Base-by-base conservation (phyloP, 2,329 filamentous ascomycete genomes). In the Ascochyta pisi region DNA sequence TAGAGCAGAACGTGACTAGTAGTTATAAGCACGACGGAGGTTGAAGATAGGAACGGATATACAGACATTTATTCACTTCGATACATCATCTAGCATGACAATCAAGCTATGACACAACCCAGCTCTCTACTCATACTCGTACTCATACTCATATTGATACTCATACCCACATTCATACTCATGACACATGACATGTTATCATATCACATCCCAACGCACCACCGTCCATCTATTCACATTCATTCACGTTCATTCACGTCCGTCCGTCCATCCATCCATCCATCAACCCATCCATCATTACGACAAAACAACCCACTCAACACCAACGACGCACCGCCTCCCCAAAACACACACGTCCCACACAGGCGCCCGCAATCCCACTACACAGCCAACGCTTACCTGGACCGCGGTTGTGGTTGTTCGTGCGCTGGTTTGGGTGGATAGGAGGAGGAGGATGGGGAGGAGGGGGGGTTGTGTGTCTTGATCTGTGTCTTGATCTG, bases 311-410 rank as follows among this genome's bases (percentile, higher is more conserved):
- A 62, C 55, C 79, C 79, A 81, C 47, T 81, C 78, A 22, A 79
- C 76, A 42, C 68, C 78, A 15, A 80, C 72, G 12, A 66, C 57
- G 76, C 77, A 79, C 31, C 64, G 57, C 3, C 66, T 70, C 0
- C 65, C 63, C 23, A 3, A 19, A 19, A 79, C 51, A 48, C 73
- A 66, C 9, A 79, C 67, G 38, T 78, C 70, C 79, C 79, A 81
- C 34, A 68, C 66, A 4, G 78, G 78, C 40, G 74, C 65, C 45
- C 74, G 63, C 6, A 81, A 54, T 1, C 74, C 75, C 6, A 81
- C 62, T 1, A 75, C 47, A 54, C 50, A 33, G 0, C 68, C 69
- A 10, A 61, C 63, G 9, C 67, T 67, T 1, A 71, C 51, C 26
- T 58, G 65, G 1, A 73, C 19, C 3, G 19, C 58, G 22, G 60